Evolutionary conservation across 257 asterid species (phyloP), one percentile per base, ranked within the genome.

Genomic region (Leptodermis oblonga): DNA sequence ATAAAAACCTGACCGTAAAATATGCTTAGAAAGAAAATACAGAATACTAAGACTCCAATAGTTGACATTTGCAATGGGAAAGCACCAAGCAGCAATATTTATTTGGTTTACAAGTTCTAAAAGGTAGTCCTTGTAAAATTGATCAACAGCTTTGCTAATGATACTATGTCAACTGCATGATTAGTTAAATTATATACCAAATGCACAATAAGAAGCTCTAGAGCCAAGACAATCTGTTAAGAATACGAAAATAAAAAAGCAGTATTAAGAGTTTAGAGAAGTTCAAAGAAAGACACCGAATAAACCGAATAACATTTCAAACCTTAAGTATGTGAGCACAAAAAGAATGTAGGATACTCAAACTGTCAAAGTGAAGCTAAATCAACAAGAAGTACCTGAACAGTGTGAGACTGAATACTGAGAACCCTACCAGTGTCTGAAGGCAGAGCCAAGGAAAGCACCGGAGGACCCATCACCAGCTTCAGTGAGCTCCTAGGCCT

Each of bases 321-420:
- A 20, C 45, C 43, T 18, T 31, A 18, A 17, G 10, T 15, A 45
- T 30, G 45, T 4, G 20, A 51, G 51, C 13, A 25, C 6, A 58
- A 22, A 63, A 45, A 37, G 69, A 53, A 7, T 37, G 18, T 37
- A 36, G 25, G 46, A 25, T 64, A 5, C 33, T 51, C 45, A 33
- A 22, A 36, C 46, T 36, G 31, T 20, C 12, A 48, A 36, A 53
- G 41, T 31, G 51, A 59, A 64, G 63, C n/a, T 49, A 41, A 41
- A 74, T 8, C 14, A 55, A 68, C 43, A 55, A 49, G 73, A 69
- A 28, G 63, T 65, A 93, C 97, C 97, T 93, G 99, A 80, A 93
- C 96, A 48, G 97, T 93, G 82, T 88, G 99, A 59, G 99, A 93
- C 80, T 93, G 97, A 76, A 93, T 90, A 77, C 97, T 90, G 28